These are phyloP conservation scores for Dianthus caryophyllus DNA, from an alignment of 148 eudicot species.

Conservation along the genomic window DNA sequence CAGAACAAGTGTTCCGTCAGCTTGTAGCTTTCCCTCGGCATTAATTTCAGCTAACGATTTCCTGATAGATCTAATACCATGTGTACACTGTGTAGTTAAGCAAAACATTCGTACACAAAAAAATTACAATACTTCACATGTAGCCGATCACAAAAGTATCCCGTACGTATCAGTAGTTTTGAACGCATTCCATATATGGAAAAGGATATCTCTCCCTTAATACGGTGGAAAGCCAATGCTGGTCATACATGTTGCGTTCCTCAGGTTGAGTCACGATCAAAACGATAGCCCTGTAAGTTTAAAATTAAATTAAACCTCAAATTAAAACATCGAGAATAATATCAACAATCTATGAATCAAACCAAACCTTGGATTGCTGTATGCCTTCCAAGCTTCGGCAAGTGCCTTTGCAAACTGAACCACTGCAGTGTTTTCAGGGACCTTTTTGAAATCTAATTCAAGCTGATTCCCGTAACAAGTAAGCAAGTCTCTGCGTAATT, in stretches of 20 bases:
- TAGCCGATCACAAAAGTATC: not conserved
- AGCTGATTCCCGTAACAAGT: slow-evolving; percentile 51
- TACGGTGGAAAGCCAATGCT: slow-evolving; percentile 64
- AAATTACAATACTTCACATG: not conserved
- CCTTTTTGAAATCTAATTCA: slow-evolving; percentile 51
- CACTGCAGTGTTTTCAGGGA: slow-evolving; percentile 58
- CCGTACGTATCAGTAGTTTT: not conserved
- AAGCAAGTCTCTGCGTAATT: slow-evolving; percentile 59
- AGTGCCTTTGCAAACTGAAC: slow-evolving; percentile 71
- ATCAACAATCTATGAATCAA: slow-evolving; percentile 5
- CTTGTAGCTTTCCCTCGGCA: slow-evolving; percentile 52
- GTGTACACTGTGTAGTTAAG: slow-evolving; percentile 54
- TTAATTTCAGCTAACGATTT: slow-evolving; percentile 81
- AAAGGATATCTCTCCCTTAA: slow-evolving; percentile 89
- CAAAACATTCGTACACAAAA: slow-evolving; percentile 25
- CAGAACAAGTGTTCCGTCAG: slow-evolving; percentile 77
- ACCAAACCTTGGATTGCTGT: slow-evolving; percentile 65
- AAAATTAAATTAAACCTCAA: slow-evolving; percentile 6
- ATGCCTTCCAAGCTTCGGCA: slow-evolving; percentile 80
- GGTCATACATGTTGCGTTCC: slow-evolving; percentile 98
- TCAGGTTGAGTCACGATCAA: slow-evolving; percentile 75
- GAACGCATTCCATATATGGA: not conserved
- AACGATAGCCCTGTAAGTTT: slow-evolving; percentile 69
- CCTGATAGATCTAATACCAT: slow-evolving; percentile 60
- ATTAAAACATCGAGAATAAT: not conserved